A percentile compares a stretch with the other conserved stretches of the same genome.
Evolutionary conservation across 2,329 filamentous ascomycete species (phyloP).

Genomic region (Drechslerella coelobrocha): DNA sequence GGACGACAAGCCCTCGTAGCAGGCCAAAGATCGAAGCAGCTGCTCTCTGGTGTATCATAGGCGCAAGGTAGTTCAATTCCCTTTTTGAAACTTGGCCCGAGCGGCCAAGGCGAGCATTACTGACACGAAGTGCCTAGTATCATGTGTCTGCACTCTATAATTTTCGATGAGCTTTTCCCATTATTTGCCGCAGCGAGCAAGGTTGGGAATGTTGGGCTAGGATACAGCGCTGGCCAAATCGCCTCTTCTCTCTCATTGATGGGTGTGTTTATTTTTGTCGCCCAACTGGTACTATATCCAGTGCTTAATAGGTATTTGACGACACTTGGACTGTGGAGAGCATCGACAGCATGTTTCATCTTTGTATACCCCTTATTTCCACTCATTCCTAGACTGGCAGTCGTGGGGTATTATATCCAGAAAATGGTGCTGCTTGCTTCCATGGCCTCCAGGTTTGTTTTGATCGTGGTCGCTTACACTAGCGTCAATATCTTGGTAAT

Average conservation of each 20-base stretch:
- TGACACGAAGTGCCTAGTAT: not conserved
- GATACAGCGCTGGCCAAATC: conserved; percentile 23
- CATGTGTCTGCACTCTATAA: conserved; percentile 26
- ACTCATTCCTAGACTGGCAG: conserved; percentile 11
- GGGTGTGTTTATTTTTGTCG: conserved; percentile 17
- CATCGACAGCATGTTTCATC: conserved; percentile 8
- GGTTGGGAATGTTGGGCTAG: conserved; percentile 11
- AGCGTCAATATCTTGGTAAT: conserved; percentile 26
- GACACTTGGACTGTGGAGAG: conserved; percentile 17
- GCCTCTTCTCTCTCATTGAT: conserved; percentile 25
- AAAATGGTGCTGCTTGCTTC: conserved; percentile 12
- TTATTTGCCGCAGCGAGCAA: conserved; percentile 19
- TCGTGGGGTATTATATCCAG: conserved; percentile 11
- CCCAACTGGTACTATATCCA: conserved; percentile 21
- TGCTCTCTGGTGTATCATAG: conserved; percentile 15
- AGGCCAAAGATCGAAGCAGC: conserved; percentile 4
- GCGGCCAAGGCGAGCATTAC: not conserved
- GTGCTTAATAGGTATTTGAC: conserved; percentile 9
- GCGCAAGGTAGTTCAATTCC: conserved; percentile 9
- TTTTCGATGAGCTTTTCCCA: conserved; percentile 29
- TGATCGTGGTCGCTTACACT: conserved; percentile 22
- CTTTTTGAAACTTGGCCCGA: not conserved
- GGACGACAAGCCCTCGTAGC: not conserved
- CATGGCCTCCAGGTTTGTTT: conserved; percentile 20
- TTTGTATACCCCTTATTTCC: conserved; percentile 22